Evolutionary conservation across 2,329 filamentous ascomycete species (phyloP).

Genomic region (Myriosclerotinia curreyana): DNA sequence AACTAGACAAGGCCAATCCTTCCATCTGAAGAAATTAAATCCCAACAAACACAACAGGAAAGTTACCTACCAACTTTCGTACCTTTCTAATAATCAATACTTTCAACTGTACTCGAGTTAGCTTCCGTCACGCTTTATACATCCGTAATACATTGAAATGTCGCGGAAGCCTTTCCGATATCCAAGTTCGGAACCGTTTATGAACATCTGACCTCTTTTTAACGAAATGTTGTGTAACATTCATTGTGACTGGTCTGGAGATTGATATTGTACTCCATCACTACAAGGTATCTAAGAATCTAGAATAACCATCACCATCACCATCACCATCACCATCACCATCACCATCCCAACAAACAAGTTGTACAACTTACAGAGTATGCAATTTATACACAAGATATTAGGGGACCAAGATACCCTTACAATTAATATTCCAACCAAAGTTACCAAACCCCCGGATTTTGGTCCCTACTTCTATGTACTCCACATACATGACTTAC

Average conservation of each 20-base stretch:
- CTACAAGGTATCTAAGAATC: constrained; percentile 6
- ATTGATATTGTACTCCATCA: neutral
- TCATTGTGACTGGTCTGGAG: constrained; percentile 1
- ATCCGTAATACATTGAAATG: neutral
- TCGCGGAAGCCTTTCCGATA: constrained; percentile 18
- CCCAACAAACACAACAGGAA: constrained; percentile 18
- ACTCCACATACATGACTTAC: constrained; percentile 19
- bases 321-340: too few relatives aligned
- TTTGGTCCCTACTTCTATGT: constrained; percentile 9
- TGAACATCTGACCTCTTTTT: constrained; percentile 22
- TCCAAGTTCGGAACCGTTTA: constrained; percentile 19
- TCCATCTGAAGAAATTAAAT: constrained; percentile 10
- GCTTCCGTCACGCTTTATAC: constrained; percentile 1
- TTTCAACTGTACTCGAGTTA: neutral
- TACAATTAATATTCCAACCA: neutral
- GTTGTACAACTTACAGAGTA: neutral
- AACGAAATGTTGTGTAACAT: constrained; percentile 18
- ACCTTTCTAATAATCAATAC: too few relatives aligned
- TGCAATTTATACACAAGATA: too few relatives aligned
- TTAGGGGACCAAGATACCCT: neutral
- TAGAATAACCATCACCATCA: too few relatives aligned
- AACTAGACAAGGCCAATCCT: constrained; percentile 9
- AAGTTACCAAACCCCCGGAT: constrained; percentile 17
- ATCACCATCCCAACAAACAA: constrained; percentile 2
- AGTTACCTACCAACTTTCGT: constrained; percentile 15